Conservation (phyloP, 2,329 filamentous ascomycete species). For the Dendrostoma leiphaemia region DNA sequence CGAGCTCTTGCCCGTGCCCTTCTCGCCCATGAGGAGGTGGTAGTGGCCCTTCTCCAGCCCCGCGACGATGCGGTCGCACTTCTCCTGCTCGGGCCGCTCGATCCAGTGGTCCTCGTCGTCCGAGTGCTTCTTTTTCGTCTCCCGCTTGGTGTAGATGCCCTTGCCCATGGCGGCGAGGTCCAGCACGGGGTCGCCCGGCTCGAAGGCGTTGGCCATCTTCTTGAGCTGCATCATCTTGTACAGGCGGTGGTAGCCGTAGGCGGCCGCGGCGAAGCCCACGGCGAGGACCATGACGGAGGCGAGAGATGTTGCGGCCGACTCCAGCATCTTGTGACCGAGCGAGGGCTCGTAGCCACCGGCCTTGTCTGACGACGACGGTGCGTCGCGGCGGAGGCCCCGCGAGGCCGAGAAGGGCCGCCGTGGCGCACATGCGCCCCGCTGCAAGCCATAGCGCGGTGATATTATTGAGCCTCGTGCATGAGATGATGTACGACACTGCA, state of each 20-base stretch:
- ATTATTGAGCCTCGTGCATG: no score
- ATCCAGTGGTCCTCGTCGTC: slow-evolving; percentile 71
- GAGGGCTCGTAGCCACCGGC: slow-evolving; percentile 31
- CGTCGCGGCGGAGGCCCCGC: slow-evolving; percentile 11
- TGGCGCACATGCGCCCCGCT: no score
- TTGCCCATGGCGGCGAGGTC: slow-evolving; percentile 71
- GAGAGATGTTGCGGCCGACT: slow-evolving; percentile 72
- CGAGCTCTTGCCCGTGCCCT: slow-evolving; percentile 93
- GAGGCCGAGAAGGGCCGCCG: slow-evolving; percentile 6
- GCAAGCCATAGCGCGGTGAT: no score
- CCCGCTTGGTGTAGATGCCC: slow-evolving; percentile 46
- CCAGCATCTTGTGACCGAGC: slow-evolving; percentile 62
- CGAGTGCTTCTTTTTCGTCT: background rate
- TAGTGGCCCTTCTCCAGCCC: slow-evolving; percentile 79
- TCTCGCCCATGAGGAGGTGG: slow-evolving; percentile 88
- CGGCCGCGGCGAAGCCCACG: slow-evolving; percentile 62
- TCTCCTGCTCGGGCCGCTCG: slow-evolving; percentile 73
- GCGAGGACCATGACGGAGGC: slow-evolving; percentile 73
- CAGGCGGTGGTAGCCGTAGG: slow-evolving; percentile 74
- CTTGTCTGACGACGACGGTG: no score
- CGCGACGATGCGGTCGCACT: slow-evolving; percentile 78
- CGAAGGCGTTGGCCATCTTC: slow-evolving; percentile 91
- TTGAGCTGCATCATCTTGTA: slow-evolving; percentile 90
- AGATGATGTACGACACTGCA: slow-evolving; percentile 1
- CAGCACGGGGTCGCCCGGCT: slow-evolving; percentile 85